phyloP scores from a whole-genome alignment of 208 protist species.

The Leishmania aethiopica region DNA sequence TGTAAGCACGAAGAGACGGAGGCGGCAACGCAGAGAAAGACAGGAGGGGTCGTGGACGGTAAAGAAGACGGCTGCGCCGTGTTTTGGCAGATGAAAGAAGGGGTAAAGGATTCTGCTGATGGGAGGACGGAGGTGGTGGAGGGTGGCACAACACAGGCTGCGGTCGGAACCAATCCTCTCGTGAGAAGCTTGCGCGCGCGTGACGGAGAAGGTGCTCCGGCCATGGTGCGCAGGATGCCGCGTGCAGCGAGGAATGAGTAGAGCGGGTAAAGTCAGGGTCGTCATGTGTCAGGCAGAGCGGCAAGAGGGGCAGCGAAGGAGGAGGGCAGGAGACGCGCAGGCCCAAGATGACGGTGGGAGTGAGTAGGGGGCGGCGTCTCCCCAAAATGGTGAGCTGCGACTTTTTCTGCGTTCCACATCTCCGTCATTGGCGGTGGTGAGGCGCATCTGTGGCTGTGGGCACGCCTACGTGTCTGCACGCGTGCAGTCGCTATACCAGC shows the following conservation, averaged over 20 bases:
- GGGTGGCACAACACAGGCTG: not conserved
- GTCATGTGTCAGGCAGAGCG: not conserved
- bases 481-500: not conserved
- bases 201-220: not conserved
- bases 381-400: not conserved
- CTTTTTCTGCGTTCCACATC: not conserved
- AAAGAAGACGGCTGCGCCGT: not conserved
- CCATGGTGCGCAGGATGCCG: not conserved
- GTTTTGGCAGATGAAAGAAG: not conserved
- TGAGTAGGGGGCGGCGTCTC: not conserved
- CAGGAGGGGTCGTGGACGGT: not conserved
- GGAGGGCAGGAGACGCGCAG: conserved; percentile 11
- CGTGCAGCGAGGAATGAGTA: not conserved
- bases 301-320: too few species aligned
- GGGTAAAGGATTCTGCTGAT: not conserved
- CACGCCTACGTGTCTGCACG: not conserved
- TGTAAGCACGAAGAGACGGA: not conserved
- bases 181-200: not conserved
- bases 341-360: not conserved
- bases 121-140: not conserved
- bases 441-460: not conserved
- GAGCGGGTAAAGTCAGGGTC: not conserved
- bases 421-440: not conserved
- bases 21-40: not conserved
- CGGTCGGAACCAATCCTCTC: not conserved